Evolutionary conservation across 208 protist species (phyloP), one percentile per base, ranked within the genome.

Genomic region (Porcisia deanei): DNA sequence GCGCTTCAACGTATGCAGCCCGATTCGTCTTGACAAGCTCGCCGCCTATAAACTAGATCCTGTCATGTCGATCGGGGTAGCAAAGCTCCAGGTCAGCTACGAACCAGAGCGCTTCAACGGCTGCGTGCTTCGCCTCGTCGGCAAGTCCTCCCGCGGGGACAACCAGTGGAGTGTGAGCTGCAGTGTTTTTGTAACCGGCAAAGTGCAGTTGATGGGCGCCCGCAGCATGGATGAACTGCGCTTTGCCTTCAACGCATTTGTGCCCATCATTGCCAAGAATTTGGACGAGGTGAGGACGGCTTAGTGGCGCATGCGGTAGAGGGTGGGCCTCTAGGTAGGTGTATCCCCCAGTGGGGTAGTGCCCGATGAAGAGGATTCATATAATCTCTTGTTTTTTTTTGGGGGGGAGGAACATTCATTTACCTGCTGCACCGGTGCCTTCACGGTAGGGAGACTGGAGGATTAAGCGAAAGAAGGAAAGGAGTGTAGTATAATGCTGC

Each of bases 41-140:
- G 87, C 93, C 22, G 77, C 81, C 39, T 86, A 95, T 72, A 61
- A 55, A 41, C 25, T 88, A 9, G 78, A 84, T 34, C 70, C 75
- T 1, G 73, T 55, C 25, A 68, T 76, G n/a, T 69, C 70, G 59
- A 59, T 77, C 60, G 89, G 89, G 30, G 75, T 93, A 39, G 78
- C 80, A 30, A 68, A 63, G 47, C 79, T 95, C 34, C 85, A 87
- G 54, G 86, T 86, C 69, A 93, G 85, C 81, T 97, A 94, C 77
- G 93, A 97, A 71, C 93, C 93, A 16, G 91, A 97, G 81, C 85
- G 91, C 25, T 94, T 95, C 71, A 90, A 85, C 78, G 93, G 87
- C n/a, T 95, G 91, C 60, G 79, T 91, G 10, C 65, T 97, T 22
- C 86, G 88, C 30, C 82, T 97, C 2, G 45, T 84, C 3, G 91